Percentiles rank a stretch among this genome's conserved stretches.
Evolutionary conservation across 2,329 filamentous ascomycete species (phyloP).

Genomic region (Blumeria hordei): DNA sequence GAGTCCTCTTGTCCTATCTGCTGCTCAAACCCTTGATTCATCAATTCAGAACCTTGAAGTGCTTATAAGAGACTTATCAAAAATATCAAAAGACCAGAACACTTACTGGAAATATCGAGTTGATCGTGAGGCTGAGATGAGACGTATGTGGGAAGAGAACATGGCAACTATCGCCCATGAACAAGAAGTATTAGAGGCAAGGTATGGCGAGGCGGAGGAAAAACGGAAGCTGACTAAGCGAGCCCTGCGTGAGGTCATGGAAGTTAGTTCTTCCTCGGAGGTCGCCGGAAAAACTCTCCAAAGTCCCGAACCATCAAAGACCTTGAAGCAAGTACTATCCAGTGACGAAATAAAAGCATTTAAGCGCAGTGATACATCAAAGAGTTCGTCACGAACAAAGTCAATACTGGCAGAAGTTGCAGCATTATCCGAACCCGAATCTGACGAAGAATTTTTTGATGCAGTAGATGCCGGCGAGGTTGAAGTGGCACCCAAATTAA

Average conservation of each 20-base stretch:
- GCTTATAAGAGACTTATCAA: slow-evolving; percentile 63
- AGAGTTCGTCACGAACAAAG: slow-evolving; percentile 28
- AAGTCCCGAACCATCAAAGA: slow-evolving; percentile 14
- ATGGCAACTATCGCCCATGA: slow-evolving; percentile 93
- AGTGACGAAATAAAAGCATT: slow-evolving; percentile 5
- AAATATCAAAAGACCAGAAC: slow-evolving; percentile 83
- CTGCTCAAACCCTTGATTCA: slow-evolving; percentile 64
- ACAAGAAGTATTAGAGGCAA: slow-evolving; percentile 73
- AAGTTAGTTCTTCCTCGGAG: slow-evolving; percentile 28
- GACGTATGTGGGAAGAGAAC: slow-evolving; percentile 95
- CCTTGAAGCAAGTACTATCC: slow-evolving; percentile 4
- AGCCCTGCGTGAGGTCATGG: slow-evolving; percentile 66
- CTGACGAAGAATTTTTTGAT: slow-evolving; percentile 90
- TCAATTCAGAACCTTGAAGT: slow-evolving; percentile 72
- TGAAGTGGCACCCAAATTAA: slow-evolving; percentile 49
- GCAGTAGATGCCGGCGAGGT: slow-evolving; percentile 86
- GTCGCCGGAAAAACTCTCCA: slow-evolving; percentile 7
- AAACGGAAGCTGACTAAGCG: slow-evolving; percentile 79
- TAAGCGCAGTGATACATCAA: slow-evolving; percentile 19
- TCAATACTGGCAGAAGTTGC: slow-evolving; percentile 44
- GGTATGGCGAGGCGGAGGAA: slow-evolving; percentile 69
- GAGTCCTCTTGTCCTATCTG: slow-evolving; percentile 52
- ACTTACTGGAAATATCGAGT: slow-evolving; percentile 92
- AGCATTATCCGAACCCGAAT: slow-evolving; percentile 51
- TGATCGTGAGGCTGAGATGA: slow-evolving; percentile 73